Evolutionary conservation across 208 protist genomes (phyloP).

Genomic region (Sergeia podlipaevii): DNA sequence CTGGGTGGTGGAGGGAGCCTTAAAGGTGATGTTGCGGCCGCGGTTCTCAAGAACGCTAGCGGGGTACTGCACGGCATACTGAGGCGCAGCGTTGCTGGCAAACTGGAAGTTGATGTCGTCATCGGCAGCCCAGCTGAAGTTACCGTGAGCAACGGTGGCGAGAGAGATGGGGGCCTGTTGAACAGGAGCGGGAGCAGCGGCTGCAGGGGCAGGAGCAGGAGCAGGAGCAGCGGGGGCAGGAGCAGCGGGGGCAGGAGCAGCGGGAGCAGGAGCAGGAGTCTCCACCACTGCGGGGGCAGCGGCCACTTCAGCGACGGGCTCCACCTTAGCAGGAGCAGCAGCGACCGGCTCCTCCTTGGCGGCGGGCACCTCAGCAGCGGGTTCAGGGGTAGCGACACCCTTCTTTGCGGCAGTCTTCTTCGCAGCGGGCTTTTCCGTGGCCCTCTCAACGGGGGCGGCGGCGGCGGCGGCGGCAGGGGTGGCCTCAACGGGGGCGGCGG

Average conservation of each 20-base stretch:
- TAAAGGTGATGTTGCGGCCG: constrained; percentile 44
- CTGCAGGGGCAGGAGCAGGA: background rate
- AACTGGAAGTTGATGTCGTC: constrained; percentile 77
- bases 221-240: constrained; percentile 1
- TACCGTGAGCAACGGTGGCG: constrained; percentile 21
- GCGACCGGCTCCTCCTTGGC: constrained; percentile 3
- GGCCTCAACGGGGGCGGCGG: constrained; percentile 13
- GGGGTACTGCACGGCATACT: constrained; percentile 71
- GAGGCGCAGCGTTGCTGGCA: constrained; percentile 12
- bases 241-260: constrained; percentile 10
- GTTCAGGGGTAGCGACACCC: constrained; percentile 4
- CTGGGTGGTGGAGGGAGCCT: constrained; percentile 37
- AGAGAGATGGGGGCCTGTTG: constrained; percentile 9
- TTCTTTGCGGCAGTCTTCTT: background rate
- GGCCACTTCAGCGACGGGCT: background rate
- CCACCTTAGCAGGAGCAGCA: background rate
- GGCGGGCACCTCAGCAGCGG: constrained; percentile 10
- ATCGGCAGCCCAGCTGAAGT: constrained; percentile 77
- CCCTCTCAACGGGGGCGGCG: constrained; percentile 8
- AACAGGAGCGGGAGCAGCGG: background rate
- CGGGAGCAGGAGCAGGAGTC: background rate
- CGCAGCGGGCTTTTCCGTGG: constrained; percentile 4
- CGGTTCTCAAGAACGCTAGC: constrained; percentile 50
- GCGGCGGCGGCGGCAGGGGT: background rate
- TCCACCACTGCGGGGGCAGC: constrained; percentile 3